Evolutionary conservation across 305 asterid genomes (phyloP), one percentile per base, ranked within the genome.

Genomic region (Lippia alba): DNA sequence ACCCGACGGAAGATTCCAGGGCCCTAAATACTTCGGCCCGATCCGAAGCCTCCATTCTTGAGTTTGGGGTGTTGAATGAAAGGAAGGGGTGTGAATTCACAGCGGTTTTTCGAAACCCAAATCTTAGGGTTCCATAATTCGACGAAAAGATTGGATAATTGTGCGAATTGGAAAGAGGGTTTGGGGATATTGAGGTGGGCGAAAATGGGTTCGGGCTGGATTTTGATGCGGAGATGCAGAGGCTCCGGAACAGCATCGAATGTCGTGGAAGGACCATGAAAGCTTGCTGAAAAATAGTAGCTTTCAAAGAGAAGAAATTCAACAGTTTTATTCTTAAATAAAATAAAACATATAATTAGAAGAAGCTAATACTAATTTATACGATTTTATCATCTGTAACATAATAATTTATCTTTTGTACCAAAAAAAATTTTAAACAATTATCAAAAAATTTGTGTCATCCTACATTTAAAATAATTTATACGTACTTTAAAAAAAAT

Each of bases 1-100:
- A 72, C 12, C 96, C 92, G 33, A 92, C 17, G 1, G 92, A 80
- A 64, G 94, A 86, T 82, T 92, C 96, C 33, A 92, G 75, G 4
- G 94, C 91, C 46, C 92, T 79, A 59, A 80, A 90, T 1, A 90
- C 77, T 58, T 91, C 99, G 55, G 84, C 69, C 74, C 80, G 83
- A 45, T 82, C 80, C 2, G 87, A 89, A 2, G 67, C 45, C 10
- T 74, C 88, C 5, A 24, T 24, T 24, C 30, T 24, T 24, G 30
- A 24, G 3, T 3, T 24, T 24, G 30, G 88, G 92, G 46, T 82
- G 77, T 20, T 96, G 3, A 41, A 68, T 3, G 85, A 80, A 45
- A 66, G 78, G 44, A 58, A 75, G 30, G 75, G 36, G 0, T 48
- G 76, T 19, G 83, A 70, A 60, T 67, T 60, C 39, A 45, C 61